phyloP scores from a whole-genome alignment of 345 rosid species.

The Moricandia moricandioides region DNA sequence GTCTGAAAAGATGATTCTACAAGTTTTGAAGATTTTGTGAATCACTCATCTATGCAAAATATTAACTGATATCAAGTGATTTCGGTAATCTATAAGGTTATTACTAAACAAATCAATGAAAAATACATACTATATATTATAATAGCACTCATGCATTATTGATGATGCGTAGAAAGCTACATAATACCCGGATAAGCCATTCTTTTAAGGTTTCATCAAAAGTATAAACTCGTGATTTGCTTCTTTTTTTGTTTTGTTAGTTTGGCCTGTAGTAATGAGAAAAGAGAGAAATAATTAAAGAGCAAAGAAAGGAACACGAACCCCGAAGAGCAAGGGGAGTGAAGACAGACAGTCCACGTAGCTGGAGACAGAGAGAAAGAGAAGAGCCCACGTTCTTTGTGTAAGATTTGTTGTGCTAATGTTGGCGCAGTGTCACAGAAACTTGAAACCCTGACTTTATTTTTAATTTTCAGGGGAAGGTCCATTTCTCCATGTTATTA shows the following conservation, averaged over 20 bases:
- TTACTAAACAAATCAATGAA: neutral
- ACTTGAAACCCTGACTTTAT: constrained; percentile 31
- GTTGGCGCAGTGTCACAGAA: constrained; percentile 36
- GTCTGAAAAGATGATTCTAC: neutral
- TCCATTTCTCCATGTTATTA: constrained; percentile 36
- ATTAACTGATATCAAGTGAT: neutral
- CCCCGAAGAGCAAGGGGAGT: constrained; percentile 24
- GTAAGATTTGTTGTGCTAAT: constrained; percentile 35
- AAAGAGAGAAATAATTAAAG: neutral
- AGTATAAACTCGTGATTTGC: constrained; percentile 22
- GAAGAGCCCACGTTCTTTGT: constrained; percentile 25
- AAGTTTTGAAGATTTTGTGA: neutral
- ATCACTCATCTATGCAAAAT: neutral
- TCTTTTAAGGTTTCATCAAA: constrained; percentile 18
- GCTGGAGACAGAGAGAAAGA: constrained; percentile 1
- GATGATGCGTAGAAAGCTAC: neutral
- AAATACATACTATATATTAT: neutral
- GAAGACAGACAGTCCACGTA: constrained; percentile 22
- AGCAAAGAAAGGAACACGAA: constrained; percentile 34
- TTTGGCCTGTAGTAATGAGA: constrained; percentile 2
- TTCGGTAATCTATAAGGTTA: neutral
- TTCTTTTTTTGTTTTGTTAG: constrained; percentile 17
- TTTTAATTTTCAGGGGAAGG: constrained; percentile 33
- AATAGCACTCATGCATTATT: neutral
- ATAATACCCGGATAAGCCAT: neutral